Base-by-base conservation (phyloP, 2,329 filamentous ascomycete genomes). In the Cyanodermella asteris region DNA sequence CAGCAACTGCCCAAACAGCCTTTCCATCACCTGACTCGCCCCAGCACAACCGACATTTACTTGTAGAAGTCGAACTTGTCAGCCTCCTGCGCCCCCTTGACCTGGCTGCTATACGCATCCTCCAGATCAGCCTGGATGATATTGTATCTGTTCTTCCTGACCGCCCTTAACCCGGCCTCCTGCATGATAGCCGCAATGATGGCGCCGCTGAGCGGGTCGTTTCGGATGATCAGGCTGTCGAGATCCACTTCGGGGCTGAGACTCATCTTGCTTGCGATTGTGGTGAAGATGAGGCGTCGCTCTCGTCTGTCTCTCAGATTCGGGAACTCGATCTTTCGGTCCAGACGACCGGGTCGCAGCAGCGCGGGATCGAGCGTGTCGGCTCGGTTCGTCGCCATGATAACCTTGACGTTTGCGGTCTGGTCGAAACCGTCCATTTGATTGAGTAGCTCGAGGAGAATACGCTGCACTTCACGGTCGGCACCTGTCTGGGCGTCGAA, bases 361-460 rank as follows among this genome's bases (percentile, higher is more conserved):
- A 97, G 64, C 20, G 87, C 87, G 10, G 87, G 87, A 47, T 97
- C 87, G 36, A 97, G 64, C 5, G 87, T 97, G 50, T 94, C 87
- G 36, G 87, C 84, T 47, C 87, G 75, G 60, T 97, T 97, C 38
- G 87, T 97, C 37, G 87, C 87, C 87, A 97, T 97, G 56, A 97
- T 97, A 47, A 97, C 87, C 60, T 97, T 97, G 53, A 97, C 87
- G 51, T 97, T 97, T 48, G 80, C 77, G 1, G 81, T 91, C 53
- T 97, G 87, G 50, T 97, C 87, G 58, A 97, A 97, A 36, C 87
- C 87, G 48, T 97, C 87, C 87, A 97, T 97, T 55, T 97, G 87
- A 57, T 97, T 97, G 35, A 97, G 72, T 37, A 97, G 59, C 51
- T 97, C 87, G 31, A 97, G 72, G 31, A 97, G 61, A 43, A 97